Conservation (phyloP, 768 basidiomycete genomes). For the Kondoa subrosea region DNA sequence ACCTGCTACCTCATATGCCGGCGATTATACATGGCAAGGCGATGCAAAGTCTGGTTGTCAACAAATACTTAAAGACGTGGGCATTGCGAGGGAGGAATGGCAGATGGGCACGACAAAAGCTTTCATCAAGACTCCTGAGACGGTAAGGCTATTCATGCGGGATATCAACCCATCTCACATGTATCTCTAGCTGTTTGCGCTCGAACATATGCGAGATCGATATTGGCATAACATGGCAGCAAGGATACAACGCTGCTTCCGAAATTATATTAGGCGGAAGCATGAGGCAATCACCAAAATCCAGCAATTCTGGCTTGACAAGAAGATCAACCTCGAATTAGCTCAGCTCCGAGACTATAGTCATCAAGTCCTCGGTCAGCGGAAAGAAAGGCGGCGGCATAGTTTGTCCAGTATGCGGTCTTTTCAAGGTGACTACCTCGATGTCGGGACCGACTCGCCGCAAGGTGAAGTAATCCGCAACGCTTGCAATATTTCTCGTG, state of each 20-base stretch:
- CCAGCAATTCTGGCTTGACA: constrained; percentile 96
- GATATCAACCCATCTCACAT: too few relatives aligned
- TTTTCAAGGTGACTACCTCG: constrained; percentile 91
- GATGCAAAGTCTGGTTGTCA: constrained; percentile 80
- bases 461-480: constrained; percentile 57
- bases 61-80: constrained; percentile 81
- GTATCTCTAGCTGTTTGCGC: constrained; percentile 66
- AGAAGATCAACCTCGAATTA: constrained; percentile 81
- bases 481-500: constrained; percentile 58
- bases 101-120: constrained; percentile 98
- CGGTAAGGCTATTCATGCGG: constrained; percentile 24
- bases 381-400: constrained; percentile 86
- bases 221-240: constrained; percentile 99
- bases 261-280: constrained; percentile 89
- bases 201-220: constrained; percentile 95
- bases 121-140: constrained; percentile 96
- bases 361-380: constrained; percentile 70
- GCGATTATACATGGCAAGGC: constrained; percentile 93
- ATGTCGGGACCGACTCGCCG: constrained; percentile 57
- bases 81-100: constrained; percentile 94
- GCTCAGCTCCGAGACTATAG: constrained; percentile 85
- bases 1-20: constrained; percentile 87
- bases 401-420: constrained; percentile 84
- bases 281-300: constrained; percentile 88
- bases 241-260: constrained; percentile 87